phyloP scores from a whole-genome alignment of 345 rosid genomes.

The Euphorbia peplus region DNA sequence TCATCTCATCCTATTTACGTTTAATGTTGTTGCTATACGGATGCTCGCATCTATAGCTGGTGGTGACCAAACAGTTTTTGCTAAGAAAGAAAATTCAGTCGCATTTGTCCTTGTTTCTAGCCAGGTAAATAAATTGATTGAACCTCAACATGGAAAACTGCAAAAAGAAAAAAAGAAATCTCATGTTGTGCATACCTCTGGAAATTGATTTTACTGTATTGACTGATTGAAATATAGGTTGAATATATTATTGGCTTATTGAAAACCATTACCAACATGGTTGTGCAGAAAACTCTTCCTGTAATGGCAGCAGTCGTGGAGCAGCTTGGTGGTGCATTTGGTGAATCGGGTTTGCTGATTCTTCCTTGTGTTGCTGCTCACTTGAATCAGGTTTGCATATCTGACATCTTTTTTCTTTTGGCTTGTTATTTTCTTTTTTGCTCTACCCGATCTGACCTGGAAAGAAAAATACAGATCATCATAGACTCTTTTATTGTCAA shows the following conservation, averaged over 20 bases:
- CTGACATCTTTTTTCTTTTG: neutral
- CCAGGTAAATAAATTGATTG: conserved; percentile 43
- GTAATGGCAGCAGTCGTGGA: conserved; percentile 88
- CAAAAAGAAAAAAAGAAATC: no score
- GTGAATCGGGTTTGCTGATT: conserved; percentile 81
- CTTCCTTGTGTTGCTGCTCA: conserved; percentile 97
- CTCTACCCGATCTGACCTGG: conserved; percentile 5
- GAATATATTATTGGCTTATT: neutral
- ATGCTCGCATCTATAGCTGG: conserved; percentile 53
- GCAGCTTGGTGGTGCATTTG: conserved; percentile 77
- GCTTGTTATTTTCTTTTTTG: neutral
- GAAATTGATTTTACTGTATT: neutral
- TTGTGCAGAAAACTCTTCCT: conserved; percentile 75
- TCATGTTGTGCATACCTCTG: neutral
- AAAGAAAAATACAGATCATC: conserved; percentile 39
- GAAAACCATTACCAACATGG: no score
- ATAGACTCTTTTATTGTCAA: conserved; percentile 61
- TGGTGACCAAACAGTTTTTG: conserved; percentile 42
- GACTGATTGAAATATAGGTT: neutral
- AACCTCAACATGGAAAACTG: neutral
- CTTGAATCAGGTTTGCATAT: conserved; percentile 55
- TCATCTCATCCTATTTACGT: conserved; percentile 61
- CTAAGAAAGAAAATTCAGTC: conserved; percentile 56
- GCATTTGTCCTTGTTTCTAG: conserved; percentile 78
- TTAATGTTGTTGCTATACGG: conserved; percentile 53